Conservation (phyloP, 2,329 filamentous ascomycete genomes). For the Cladosporium sp. region DNA sequence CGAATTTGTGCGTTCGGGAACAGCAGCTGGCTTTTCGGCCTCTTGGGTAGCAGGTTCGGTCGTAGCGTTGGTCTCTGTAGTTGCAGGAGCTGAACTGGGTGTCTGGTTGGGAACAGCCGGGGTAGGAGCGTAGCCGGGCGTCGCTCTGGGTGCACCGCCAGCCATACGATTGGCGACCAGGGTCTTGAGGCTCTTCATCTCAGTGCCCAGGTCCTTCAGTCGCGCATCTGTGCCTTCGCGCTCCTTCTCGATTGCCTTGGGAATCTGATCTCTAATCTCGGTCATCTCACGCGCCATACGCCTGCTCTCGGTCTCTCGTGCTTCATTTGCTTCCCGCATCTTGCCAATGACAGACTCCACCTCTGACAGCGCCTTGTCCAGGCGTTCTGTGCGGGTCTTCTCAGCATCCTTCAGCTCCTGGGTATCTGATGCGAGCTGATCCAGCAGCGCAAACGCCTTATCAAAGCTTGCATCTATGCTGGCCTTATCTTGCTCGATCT, state of each 20-base stretch:
- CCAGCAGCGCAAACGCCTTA: constrained; percentile 82
- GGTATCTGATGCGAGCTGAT: constrained; percentile 89
- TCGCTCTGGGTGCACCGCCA: constrained; percentile 16
- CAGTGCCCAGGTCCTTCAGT: constrained; percentile 77
- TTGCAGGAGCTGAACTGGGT: neutral
- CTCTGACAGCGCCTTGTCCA: constrained; percentile 77
- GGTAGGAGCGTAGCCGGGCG: constrained; percentile 3
- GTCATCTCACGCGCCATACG: constrained; percentile 83
- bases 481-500: constrained; percentile 90
- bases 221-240: constrained; percentile 77
- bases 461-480: constrained; percentile 91
- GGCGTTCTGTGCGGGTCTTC: constrained; percentile 72
- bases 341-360: constrained; percentile 79
- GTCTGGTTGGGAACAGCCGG: neutral
- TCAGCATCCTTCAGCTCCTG: constrained; percentile 82
- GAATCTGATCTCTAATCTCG: constrained; percentile 76
- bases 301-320: constrained; percentile 82
- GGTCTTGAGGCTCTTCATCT: constrained; percentile 89
- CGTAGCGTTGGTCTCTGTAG: neutral
- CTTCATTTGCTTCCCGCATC: constrained; percentile 73
- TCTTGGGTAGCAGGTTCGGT: constrained; percentile 9
- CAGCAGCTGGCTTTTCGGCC: constrained; percentile 18
- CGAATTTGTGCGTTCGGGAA: constrained; percentile 19
- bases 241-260: constrained; percentile 81
- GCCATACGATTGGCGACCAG: constrained; percentile 64